Percentiles rank a stretch among this genome's conserved stretches.
Conservation (phyloP, 2,329 filamentous ascomycete species). For the Fusarium stilboides region DNA sequence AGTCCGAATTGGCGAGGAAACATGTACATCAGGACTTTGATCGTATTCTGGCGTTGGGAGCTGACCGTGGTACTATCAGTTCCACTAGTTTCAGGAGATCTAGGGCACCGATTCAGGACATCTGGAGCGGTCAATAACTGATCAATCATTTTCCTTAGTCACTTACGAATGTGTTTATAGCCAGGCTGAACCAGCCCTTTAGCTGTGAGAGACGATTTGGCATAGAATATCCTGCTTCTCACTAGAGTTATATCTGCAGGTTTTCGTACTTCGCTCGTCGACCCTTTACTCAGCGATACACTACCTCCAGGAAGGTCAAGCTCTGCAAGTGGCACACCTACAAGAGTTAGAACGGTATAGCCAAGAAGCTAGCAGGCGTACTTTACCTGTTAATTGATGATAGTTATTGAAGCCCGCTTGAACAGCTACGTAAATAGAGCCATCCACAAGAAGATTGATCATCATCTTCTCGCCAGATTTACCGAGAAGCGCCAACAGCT, state of each 20-base stretch:
- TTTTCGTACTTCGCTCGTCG: slow-evolving; percentile 36
- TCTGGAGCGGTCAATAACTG: slow-evolving; percentile 66
- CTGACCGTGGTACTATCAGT: background rate
- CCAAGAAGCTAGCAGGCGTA: background rate
- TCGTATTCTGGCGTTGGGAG: slow-evolving; percentile 63
- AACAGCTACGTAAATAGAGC: slow-evolving; percentile 80
- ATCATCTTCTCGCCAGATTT: slow-evolving; percentile 82
- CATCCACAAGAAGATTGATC: slow-evolving; percentile 82
- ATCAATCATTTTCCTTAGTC: slow-evolving; percentile 22
- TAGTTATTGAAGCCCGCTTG: slow-evolving; percentile 75
- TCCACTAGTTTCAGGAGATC: background rate
- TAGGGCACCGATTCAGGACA: slow-evolving; percentile 80
- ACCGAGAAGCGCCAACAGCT: slow-evolving; percentile 81
- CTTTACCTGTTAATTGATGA: slow-evolving; percentile 82
- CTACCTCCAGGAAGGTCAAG: slow-evolving; percentile 50
- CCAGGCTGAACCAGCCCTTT: slow-evolving; percentile 80
- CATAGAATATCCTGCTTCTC: slow-evolving; percentile 89
- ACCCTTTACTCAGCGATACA: slow-evolving; percentile 12
- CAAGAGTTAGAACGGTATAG: slow-evolving; percentile 2
- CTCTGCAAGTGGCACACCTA: slow-evolving; percentile 68
- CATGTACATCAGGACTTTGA: slow-evolving; percentile 89
- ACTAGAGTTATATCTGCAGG: slow-evolving; percentile 80
- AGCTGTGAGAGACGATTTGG: slow-evolving; percentile 78
- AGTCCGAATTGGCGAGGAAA: slow-evolving; percentile 92
- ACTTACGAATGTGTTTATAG: slow-evolving; percentile 83